phyloP scores from a whole-genome alignment of 768 basidiomycete genomes.

The Collybia sordida region DNA sequence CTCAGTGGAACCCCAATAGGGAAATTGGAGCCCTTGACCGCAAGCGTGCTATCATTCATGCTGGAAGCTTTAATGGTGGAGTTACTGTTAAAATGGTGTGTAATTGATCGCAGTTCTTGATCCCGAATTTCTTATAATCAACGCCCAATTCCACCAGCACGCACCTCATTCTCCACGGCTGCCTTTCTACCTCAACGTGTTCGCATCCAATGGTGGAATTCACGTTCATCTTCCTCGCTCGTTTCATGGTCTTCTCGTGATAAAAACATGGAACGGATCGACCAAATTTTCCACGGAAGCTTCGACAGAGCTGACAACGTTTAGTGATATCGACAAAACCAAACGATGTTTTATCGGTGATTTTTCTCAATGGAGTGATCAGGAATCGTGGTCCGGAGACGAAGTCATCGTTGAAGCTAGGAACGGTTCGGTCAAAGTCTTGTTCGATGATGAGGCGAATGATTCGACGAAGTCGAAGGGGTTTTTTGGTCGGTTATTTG shows the following conservation, averaged over 20 bases:
- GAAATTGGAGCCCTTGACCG: constrained; percentile 1
- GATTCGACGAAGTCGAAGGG: constrained; percentile 11
- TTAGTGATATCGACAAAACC: constrained; percentile 24
- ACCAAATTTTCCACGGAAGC: constrained; percentile 28
- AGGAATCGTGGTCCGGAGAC: constrained; percentile 33
- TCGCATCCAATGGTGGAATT: constrained; percentile 28
- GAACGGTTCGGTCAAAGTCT: constrained; percentile 34
- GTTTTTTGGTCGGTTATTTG: constrained; percentile 14
- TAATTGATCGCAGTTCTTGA: neutral
- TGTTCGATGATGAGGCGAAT: constrained; percentile 32
- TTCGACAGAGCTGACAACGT: constrained; percentile 20
- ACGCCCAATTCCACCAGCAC: constrained; percentile 15
- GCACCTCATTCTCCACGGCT: constrained; percentile 14
- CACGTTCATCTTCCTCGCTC: constrained; percentile 37
- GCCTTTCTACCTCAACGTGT: constrained; percentile 20
- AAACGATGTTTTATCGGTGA: constrained; percentile 32
- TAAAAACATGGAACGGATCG: constrained; percentile 26
- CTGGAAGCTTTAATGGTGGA: constrained; percentile 25
- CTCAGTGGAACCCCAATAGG: constrained; percentile 11
- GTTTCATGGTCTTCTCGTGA: constrained; percentile 32
- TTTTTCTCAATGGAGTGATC: constrained; percentile 15
- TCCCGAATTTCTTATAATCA: neutral
- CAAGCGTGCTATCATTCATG: constrained; percentile 15
- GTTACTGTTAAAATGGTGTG: constrained; percentile 23
- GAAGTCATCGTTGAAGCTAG: constrained; percentile 29